Conservation (phyloP, 2,329 filamentous ascomycete species). For the Sporothrix humicola region DNA sequence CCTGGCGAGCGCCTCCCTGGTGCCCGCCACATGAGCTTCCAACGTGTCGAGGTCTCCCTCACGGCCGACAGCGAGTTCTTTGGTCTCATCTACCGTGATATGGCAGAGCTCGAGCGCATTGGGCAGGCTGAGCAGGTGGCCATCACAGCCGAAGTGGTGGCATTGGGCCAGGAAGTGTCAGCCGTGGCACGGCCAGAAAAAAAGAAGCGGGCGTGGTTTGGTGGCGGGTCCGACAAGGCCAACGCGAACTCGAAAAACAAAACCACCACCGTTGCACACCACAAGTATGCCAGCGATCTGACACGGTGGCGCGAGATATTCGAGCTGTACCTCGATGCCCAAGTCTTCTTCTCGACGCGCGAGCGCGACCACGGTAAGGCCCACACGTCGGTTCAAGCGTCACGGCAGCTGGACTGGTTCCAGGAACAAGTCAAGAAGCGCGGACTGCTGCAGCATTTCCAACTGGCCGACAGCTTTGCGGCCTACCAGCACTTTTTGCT, state of each 20-base stretch:
- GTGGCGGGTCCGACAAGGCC: constrained; percentile 68
- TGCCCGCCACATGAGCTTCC: constrained; percentile 36
- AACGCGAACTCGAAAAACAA: constrained; percentile 64
- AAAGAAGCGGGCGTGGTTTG: constrained; percentile 48
- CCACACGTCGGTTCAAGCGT: constrained; percentile 68
- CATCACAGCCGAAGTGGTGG: constrained; percentile 66
- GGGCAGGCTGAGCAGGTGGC: constrained; percentile 69
- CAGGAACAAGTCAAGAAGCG: constrained; percentile 68
- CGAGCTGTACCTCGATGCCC: constrained; percentile 77
- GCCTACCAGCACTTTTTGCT: constrained; percentile 72
- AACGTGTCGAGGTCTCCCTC: constrained; percentile 73
- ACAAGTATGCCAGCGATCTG: constrained; percentile 60
- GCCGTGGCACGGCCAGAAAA: constrained; percentile 63
- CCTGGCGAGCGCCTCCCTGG: constrained; percentile 1
- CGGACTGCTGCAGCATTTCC: constrained; percentile 66
- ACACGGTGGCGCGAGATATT: constrained; percentile 81
- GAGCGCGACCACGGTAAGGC: constrained; percentile 70
- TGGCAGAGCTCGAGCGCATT: constrained; percentile 70
- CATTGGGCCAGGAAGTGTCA: constrained; percentile 68
- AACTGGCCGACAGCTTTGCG: constrained; percentile 65
- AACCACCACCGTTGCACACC: constrained; percentile 42
- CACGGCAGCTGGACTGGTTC: constrained; percentile 73
- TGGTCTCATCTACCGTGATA: constrained; percentile 72
- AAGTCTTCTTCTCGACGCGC: constrained; percentile 80
- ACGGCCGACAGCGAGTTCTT: constrained; percentile 83